phyloP scores from a whole-genome alignment of 2,329 filamentous ascomycete genomes.

The Phyllosticta paracitricarpa region DNA sequence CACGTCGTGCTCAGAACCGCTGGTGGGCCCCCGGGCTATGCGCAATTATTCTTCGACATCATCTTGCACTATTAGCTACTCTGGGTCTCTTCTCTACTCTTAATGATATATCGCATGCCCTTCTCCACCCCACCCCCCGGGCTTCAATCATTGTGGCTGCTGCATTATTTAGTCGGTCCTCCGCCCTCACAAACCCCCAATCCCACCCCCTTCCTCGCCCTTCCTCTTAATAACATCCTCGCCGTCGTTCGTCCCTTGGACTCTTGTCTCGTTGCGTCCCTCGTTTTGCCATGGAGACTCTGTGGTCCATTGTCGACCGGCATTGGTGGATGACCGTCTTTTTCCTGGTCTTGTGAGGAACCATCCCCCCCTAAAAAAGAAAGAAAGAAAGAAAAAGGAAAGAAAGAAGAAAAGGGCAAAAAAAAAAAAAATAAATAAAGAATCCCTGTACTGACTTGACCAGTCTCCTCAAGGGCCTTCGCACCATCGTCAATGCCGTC shows the following conservation, averaged over 20 bases:
- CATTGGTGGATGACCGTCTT: constrained; percentile 11
- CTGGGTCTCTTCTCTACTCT: not conserved
- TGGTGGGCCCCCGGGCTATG: constrained; percentile 10
- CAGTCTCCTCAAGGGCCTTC: constrained; percentile 80
- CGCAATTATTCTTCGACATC: constrained; percentile 11
- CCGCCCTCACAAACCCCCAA: not conserved
- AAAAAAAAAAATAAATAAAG: no score
- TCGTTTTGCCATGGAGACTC: constrained; percentile 12
- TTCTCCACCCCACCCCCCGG: not conserved
- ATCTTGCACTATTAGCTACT: constrained; percentile 9
- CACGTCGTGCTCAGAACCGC: constrained; percentile 7
- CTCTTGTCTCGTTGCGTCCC: constrained; percentile 9
- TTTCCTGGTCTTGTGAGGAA: constrained; percentile 7
- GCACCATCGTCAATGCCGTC: constrained; percentile 73
- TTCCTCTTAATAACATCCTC: not conserved
- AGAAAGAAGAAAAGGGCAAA: no score
- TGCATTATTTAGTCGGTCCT: constrained; percentile 10
- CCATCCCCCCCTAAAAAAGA: not conserved
- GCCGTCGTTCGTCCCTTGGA: not conserved
- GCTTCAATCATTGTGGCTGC: constrained; percentile 1
- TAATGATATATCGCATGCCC: constrained; percentile 1
- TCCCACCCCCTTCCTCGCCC: not conserved
- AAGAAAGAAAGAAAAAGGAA: no score
- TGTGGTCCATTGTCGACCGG: constrained; percentile 11
- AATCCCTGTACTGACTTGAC: not conserved